These are phyloP conservation scores for Penicillium fuscoglaucum DNA, from an alignment of 2,329 filamentous ascomycete genomes.

Conservation along the genomic window DNA sequence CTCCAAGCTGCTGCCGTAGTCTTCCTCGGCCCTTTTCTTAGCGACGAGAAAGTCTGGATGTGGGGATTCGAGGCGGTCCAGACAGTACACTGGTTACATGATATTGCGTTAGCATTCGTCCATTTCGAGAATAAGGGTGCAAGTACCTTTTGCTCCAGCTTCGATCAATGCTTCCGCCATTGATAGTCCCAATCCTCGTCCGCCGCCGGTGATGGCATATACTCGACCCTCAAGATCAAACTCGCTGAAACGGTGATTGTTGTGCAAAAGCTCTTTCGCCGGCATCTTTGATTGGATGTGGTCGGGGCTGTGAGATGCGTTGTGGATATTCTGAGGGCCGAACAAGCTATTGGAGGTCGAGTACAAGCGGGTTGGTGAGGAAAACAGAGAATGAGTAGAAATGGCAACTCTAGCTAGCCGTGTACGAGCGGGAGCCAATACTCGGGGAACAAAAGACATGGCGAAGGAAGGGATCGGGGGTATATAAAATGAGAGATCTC, in stretches of 20 bases:
- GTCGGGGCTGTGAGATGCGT: slow-evolving; percentile 21
- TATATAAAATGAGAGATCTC: neutral
- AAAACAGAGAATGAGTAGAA: slow-evolving; percentile 4
- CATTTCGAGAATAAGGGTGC: neutral
- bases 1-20: slow-evolving; percentile 44
- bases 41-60: slow-evolving; percentile 45
- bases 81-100: slow-evolving; percentile 44
- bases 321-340: slow-evolving; percentile 17
- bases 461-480: neutral
- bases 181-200: slow-evolving; percentile 45
- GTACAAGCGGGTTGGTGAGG: slow-evolving; percentile 19
- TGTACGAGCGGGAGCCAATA: slow-evolving; percentile 13
- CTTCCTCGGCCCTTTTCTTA: slow-evolving; percentile 36
- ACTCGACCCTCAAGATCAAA: slow-evolving; percentile 46
- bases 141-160: slow-evolving; percentile 48
- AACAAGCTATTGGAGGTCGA: slow-evolving; percentile 23
- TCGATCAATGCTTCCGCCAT: slow-evolving; percentile 51
- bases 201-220: slow-evolving; percentile 47
- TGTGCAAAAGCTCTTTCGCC: slow-evolving; percentile 21
- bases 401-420: slow-evolving; percentile 11
- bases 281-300: slow-evolving; percentile 38
- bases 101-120: slow-evolving; percentile 1
- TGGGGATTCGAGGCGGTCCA: slow-evolving; percentile 49
- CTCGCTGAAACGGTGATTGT: slow-evolving; percentile 41
- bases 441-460: slow-evolving; percentile 20